Evolutionary conservation across 2,329 filamentous ascomycete genomes (phyloP).

Genomic region (Leptographium wingfieldii): DNA sequence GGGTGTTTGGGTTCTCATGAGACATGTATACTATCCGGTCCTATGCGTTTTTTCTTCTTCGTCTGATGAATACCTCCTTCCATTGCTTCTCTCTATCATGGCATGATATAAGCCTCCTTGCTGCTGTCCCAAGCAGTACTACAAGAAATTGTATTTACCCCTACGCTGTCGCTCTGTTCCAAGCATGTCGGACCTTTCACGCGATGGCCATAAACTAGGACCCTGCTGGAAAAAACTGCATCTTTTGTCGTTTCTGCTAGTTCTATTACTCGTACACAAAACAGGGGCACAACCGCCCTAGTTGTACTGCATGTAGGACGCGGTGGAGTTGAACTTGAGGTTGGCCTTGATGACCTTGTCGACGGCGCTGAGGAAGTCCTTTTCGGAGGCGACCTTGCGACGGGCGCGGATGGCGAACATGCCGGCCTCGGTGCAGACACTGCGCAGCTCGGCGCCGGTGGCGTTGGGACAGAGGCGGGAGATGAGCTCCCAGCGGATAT

Average conservation of each 20-base stretch:
- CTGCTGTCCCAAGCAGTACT: background rate
- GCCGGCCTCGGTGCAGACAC: constrained; percentile 93
- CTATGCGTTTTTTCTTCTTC: background rate
- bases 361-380: constrained; percentile 94
- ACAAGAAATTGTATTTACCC: background rate
- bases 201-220: too few relatives aligned
- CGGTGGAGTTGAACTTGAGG: constrained; percentile 98
- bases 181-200: too few relatives aligned
- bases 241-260: background rate
- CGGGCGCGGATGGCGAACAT: constrained; percentile 95
- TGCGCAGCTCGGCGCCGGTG: constrained; percentile 88
- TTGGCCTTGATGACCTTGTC: constrained; percentile 99
- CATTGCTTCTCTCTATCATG: background rate
- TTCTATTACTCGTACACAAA: background rate
- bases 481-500: constrained; percentile 98
- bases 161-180: too few relatives aligned
- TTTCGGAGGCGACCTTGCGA: constrained; percentile 96
- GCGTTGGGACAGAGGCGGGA: constrained; percentile 94
- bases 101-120: background rate
- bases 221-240: too few relatives aligned
- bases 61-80: background rate
- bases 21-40: background rate
- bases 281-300: constrained; percentile 30
- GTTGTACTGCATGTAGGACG: constrained; percentile 98
- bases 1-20: background rate